A percentile compares a stretch with the other conserved stretches of the same genome.
Conservation (phyloP, 2,329 filamentous ascomycete species). For the Sporothrix phasma region DNA sequence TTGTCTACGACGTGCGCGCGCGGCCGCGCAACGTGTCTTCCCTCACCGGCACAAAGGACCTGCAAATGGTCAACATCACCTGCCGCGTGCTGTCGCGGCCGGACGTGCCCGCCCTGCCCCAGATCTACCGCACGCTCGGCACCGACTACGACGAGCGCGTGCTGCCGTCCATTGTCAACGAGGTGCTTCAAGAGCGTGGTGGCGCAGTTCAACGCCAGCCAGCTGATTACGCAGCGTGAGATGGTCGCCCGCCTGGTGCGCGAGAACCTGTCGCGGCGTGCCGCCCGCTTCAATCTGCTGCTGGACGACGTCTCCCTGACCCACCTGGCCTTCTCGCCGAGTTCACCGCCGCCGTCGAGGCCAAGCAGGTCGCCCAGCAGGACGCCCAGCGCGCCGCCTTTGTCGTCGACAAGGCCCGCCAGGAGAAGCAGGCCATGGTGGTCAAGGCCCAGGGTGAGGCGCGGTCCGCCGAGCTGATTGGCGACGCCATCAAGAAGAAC, state of each 20-base stretch:
- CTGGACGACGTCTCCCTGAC: constrained; percentile 96
- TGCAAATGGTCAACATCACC: constrained; percentile 99
- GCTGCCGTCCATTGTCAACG: constrained; percentile 96
- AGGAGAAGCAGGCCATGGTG: constrained; percentile 98
- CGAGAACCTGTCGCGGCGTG: constrained; percentile 83
- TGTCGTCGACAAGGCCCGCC: constrained; percentile 94
- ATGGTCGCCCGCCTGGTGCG: constrained; percentile 85
- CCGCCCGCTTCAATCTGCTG: constrained; percentile 93
- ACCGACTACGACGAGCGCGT: constrained; percentile 98
- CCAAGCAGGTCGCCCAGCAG: constrained; percentile 71
- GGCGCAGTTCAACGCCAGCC: constrained; percentile 95
- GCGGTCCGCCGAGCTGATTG: constrained; percentile 92
- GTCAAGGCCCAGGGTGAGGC: constrained; percentile 99
- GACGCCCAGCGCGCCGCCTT: constrained; percentile 96
- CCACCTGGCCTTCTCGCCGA: constrained; percentile 63
- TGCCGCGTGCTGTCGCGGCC: constrained; percentile 90
- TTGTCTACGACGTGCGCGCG: constrained; percentile 95
- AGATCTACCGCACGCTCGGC: constrained; percentile 98
- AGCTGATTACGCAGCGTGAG: constrained; percentile 98
- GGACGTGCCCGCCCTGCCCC: constrained; percentile 83
- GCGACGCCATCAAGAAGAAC: constrained; percentile 99
- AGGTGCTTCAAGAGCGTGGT: constrained; percentile 98
- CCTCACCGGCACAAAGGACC: constrained; percentile 93
- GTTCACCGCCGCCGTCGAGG: constrained; percentile 63
- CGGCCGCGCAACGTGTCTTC: constrained; percentile 95